Evolutionary conservation across 768 basidiomycete species (phyloP).

Genomic region (Mycena pura): DNA sequence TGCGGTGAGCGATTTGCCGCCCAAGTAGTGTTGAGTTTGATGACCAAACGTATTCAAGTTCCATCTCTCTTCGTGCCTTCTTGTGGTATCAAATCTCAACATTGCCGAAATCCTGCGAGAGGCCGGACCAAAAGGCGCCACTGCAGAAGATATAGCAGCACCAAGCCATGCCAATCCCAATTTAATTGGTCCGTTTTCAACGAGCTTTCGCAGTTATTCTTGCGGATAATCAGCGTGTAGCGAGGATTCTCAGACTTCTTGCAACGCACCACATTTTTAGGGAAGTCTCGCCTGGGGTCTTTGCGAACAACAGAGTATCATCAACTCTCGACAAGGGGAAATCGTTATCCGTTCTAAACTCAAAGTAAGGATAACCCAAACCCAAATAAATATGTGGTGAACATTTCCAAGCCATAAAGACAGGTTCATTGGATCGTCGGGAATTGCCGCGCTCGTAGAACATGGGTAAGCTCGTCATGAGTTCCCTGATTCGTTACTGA

Average conservation of each 20-base stretch:
- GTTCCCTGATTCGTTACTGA: neutral
- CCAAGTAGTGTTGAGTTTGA: neutral
- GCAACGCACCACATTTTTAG: too few species aligned
- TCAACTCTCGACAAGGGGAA: too few species aligned
- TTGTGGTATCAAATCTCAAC: constrained; percentile 28
- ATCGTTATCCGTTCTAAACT: too few species aligned
- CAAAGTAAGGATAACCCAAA: too few species aligned
- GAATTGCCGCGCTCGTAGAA: constrained; percentile 25
- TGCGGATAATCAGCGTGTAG: too few species aligned
- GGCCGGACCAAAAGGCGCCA: constrained; percentile 37
- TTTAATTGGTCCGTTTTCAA: too few species aligned
- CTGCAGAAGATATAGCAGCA: too few species aligned
- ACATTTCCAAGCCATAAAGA: constrained; percentile 3
- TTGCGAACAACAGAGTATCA: too few species aligned
- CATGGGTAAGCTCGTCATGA: constrained; percentile 22
- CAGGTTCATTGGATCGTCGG: constrained; percentile 12
- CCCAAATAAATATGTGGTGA: neutral
- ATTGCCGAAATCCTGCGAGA: constrained; percentile 40
- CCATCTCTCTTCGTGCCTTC: constrained; percentile 26
- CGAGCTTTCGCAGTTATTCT: too few species aligned
- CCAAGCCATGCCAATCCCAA: too few species aligned
- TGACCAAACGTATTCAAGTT: constrained; percentile 9
- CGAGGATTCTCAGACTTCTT: too few species aligned
- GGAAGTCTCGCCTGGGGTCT: too few species aligned
- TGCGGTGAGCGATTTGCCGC: constrained; percentile 22